Evolutionary conservation across 225 moss, liverwort and hornwort species (phyloP).

Genomic region (Marchantia paleacea): DNA sequence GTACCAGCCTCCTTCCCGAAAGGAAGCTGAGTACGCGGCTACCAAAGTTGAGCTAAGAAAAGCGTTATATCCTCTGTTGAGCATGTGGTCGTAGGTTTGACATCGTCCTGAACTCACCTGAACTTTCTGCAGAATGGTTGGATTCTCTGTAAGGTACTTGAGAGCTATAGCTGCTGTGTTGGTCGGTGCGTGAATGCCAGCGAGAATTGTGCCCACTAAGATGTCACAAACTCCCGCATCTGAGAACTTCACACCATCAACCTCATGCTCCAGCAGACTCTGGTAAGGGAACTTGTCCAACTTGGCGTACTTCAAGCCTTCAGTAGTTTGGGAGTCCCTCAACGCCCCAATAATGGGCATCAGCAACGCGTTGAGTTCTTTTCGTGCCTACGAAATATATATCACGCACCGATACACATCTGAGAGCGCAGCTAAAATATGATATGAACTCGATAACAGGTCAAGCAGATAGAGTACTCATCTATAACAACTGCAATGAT

Average conservation of each 20-base stretch:
- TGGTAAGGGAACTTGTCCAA: background rate
- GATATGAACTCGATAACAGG: too few species aligned
- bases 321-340: background rate
- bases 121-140: background rate
- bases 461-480: too few species aligned
- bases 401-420: background rate
- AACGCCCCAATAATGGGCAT: background rate
- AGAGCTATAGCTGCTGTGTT: background rate
- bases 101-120: background rate
- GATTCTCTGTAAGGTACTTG: background rate
- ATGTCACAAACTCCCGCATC: background rate
- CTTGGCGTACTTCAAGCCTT: background rate
- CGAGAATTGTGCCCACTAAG: background rate
- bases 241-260: conserved; percentile 1
- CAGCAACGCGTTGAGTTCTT: background rate
- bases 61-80: too few species aligned
- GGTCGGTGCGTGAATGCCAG: background rate
- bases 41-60: too few species aligned
- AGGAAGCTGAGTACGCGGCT: too few species aligned
- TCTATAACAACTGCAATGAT: too few species aligned
- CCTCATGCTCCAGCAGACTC: background rate
- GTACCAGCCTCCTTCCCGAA: too few species aligned
- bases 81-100: too few species aligned
- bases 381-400: background rate
- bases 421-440: background rate